Percentiles rank a stretch among this genome's conserved stretches.
These are phyloP conservation scores for Byssochlamys sp. DNA, from an alignment of 2,329 filamentous ascomycete genomes.

Conservation along the genomic window DNA sequence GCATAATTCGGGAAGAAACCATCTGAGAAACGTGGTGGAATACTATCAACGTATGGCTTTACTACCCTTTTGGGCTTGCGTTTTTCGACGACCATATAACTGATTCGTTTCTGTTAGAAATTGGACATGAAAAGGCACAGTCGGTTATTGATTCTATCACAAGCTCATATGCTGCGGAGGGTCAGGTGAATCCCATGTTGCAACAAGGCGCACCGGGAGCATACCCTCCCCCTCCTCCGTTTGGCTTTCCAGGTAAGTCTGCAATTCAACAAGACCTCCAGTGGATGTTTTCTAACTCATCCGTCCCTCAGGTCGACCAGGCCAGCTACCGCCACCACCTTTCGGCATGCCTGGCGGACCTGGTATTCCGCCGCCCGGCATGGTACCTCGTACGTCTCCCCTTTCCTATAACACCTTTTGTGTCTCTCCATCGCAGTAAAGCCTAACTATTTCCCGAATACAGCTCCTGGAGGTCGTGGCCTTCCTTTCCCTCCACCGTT, in stretches of 20 bases:
- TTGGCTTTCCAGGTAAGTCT: constrained; percentile 53
- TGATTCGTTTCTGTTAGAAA: constrained; percentile 52
- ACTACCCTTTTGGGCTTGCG: background rate
- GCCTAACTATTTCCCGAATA: constrained; percentile 6
- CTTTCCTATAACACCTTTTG: background rate
- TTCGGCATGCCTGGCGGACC: constrained; percentile 44
- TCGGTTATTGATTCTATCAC: constrained; percentile 98
- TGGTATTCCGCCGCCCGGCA: constrained; percentile 29
- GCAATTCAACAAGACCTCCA: background rate
- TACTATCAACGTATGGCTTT: constrained; percentile 77
- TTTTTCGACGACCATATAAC: constrained; percentile 1
- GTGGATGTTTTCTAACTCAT: constrained; percentile 1
- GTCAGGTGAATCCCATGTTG: constrained; percentile 83
- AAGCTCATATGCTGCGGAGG: constrained; percentile 86
- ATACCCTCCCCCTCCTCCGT: constrained; percentile 45
- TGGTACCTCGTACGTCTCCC: constrained; percentile 46
- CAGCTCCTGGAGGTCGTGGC: constrained; percentile 48
- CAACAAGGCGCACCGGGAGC: constrained; percentile 47
- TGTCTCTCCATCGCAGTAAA: background rate
- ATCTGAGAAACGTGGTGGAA: constrained; percentile 91
- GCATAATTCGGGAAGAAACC: constrained; percentile 92
- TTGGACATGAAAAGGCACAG: constrained; percentile 96
- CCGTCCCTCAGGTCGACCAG: constrained; percentile 21
- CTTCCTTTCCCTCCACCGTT: constrained; percentile 44
- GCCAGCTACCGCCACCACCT: constrained; percentile 46